Evolutionary conservation across 352 stramenopile genomes (phyloP), one percentile per base, ranked within the genome.

Genomic region (Globisporangium echinulatum): DNA sequence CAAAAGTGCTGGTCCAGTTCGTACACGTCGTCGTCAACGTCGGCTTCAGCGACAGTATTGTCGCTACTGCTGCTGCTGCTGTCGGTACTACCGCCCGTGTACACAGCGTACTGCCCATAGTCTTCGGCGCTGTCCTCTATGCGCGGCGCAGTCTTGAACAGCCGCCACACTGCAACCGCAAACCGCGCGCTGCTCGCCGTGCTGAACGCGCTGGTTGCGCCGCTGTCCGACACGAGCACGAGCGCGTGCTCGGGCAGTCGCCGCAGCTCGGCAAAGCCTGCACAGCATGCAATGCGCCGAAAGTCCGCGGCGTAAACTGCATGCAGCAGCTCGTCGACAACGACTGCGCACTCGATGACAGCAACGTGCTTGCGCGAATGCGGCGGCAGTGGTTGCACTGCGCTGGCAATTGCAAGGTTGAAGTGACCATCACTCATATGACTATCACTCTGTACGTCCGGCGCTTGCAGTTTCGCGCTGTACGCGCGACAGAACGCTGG

Each of bases 31-130:
- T 33, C 50, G 2, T 55, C 50, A 15, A 13, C 15, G 15, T 5
- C 14, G 9, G 7, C 9, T 11, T 11, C 39, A 10, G 7, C 9
- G 9, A 11, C 39, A 43, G 7, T 43, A 13, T 13, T 46, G 42
- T 46, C 42, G 8, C 42, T 9, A 46, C 9, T 14, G 9, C 42
- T 46, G 42, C 42, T 46, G 8, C 48, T 37, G n/a, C 17, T 37
- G n/a, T 8, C 38, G 1, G 48, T 36, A 8, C 15, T 47, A 19
- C 25, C 42, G 10, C 72, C 72, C 2, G 68, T 65, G 50, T 74
- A 87, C 56, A 71, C 59, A 8, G 76, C 79, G 2, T 55, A 64
- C 43, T 88, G 71, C 9, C 79, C 79, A 42, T 88, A 88, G 68
- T 88, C 66, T 55, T 88, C 79, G 0, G 50, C n/a, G 6, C 69